phyloP scores from a whole-genome alignment of 257 asterid genomes.

The Nicotiana attenuata region DNA sequence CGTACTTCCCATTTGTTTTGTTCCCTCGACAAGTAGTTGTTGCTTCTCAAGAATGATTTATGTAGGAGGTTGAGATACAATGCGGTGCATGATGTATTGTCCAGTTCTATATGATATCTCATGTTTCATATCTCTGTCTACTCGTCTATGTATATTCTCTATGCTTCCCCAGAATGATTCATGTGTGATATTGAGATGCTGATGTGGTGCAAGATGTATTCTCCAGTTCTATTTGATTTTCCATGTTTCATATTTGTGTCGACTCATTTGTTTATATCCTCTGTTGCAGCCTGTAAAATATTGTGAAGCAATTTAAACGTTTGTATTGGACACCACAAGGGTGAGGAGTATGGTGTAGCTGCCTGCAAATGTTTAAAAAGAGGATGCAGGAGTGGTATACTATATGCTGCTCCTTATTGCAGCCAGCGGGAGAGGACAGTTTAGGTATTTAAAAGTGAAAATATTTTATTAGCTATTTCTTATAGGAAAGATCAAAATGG shows the following conservation, averaged over 20 bases:
- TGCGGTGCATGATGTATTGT: neutral
- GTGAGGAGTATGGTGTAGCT: slow-evolving; percentile 5
- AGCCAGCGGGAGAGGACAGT: neutral
- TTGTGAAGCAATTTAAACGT: slow-evolving; percentile 24
- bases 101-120: neutral
- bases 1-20: neutral
- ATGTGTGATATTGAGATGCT: neutral
- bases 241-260: neutral
- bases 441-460: neutral
- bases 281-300: slow-evolving; percentile 52
- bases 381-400: neutral
- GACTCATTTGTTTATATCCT: neutral
- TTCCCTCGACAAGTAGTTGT: neutral
- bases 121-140: neutral
- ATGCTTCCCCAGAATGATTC: neutral
- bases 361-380: neutral
- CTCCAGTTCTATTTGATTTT: neutral
- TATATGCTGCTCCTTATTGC: neutral
- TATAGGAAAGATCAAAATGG: slow-evolving; percentile 9
- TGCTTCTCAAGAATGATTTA: neutral
- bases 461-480: neutral
- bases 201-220: neutral
- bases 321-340: neutral
- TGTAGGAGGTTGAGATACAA: neutral
- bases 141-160: neutral